A percentile compares a stretch with the other conserved stretches of the same genome.
phyloP scores from a whole-genome alignment of 2,329 filamentous ascomycete genomes.

The Penicillium glabrum region DNA sequence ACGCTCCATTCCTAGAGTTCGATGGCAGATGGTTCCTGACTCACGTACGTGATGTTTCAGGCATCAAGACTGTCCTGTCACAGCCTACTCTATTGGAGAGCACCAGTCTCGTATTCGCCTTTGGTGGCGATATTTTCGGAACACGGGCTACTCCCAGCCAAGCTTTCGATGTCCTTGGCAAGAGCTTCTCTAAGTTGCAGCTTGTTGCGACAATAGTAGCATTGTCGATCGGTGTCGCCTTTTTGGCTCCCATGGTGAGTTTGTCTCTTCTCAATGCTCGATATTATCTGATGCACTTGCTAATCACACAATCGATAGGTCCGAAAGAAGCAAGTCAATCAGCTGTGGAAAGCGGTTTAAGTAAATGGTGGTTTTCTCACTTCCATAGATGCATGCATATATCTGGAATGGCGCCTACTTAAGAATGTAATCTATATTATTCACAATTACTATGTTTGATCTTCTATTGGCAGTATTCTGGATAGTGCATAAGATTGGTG shows the following conservation, averaged over 20 bases:
- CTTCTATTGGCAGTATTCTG: neutral
- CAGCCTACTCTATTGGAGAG: slow-evolving; percentile 83
- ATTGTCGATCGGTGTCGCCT: slow-evolving; percentile 71
- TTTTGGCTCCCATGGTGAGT: slow-evolving; percentile 82
- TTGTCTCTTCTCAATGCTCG: neutral
- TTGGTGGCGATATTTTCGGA: slow-evolving; percentile 81
- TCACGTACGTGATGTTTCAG: slow-evolving; percentile 78
- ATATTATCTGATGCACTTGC: neutral
- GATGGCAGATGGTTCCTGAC: slow-evolving; percentile 78
- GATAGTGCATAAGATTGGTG: neutral
- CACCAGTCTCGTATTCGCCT: slow-evolving; percentile 85
- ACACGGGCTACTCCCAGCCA: slow-evolving; percentile 84
- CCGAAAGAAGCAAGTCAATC: slow-evolving; percentile 25
- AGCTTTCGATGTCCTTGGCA: slow-evolving; percentile 88
- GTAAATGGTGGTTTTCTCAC: neutral
- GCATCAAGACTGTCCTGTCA: slow-evolving; percentile 70
- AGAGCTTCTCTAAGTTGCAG: slow-evolving; percentile 88
- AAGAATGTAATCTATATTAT: slow-evolving; percentile 15
- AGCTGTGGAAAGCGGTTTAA: slow-evolving; percentile 21
- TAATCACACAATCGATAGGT: slow-evolving; percentile 13
- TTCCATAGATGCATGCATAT: slow-evolving; percentile 10
- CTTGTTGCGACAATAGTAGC: slow-evolving; percentile 81
- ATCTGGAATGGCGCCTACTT: neutral
- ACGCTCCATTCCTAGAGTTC: slow-evolving; percentile 75
- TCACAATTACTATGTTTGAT: neutral